These are phyloP conservation scores for Trichoderma gracile DNA, from an alignment of 2,329 filamentous ascomycete genomes.

Conservation along the genomic window DNA sequence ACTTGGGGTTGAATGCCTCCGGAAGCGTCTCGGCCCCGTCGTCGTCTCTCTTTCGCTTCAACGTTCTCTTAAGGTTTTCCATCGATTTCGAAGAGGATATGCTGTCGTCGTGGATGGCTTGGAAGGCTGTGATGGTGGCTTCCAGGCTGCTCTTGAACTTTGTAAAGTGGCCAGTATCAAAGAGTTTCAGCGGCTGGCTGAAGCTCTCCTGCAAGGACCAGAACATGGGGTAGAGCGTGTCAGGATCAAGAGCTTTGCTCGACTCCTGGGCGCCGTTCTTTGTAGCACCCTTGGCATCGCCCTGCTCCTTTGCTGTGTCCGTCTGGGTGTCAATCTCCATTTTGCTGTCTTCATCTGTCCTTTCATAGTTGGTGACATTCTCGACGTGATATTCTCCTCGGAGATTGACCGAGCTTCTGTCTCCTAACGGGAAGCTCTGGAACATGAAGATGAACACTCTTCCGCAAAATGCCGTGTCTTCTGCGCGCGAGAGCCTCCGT, in stretches of 20 bases:
- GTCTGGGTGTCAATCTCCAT: slow-evolving; percentile 67
- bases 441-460: slow-evolving; percentile 98
- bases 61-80: slow-evolving; percentile 64
- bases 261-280: slow-evolving; percentile 50
- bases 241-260: slow-evolving; percentile 62
- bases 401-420: slow-evolving; percentile 96
- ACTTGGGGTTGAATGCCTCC: slow-evolving; percentile 84
- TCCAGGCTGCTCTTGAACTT: slow-evolving; percentile 80
- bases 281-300: slow-evolving; percentile 33
- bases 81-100: slow-evolving; percentile 51
- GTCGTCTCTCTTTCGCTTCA: slow-evolving; percentile 68
- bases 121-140: slow-evolving; percentile 60
- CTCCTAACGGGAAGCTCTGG: slow-evolving; percentile 93
- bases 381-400: slow-evolving; percentile 94
- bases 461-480: slow-evolving; percentile 96
- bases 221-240: slow-evolving; percentile 83
- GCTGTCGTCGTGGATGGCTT: slow-evolving; percentile 51
- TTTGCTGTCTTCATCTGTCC: slow-evolving; percentile 39
- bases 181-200: slow-evolving; percentile 83
- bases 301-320: slow-evolving; percentile 39
- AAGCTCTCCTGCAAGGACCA: slow-evolving; percentile 93
- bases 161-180: slow-evolving; percentile 69
- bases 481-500: slow-evolving; percentile 88
- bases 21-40: slow-evolving; percentile 54
- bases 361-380: slow-evolving; percentile 82